Conservation (phyloP, 306 rosid species). For the Cajanus cajan region DNA sequence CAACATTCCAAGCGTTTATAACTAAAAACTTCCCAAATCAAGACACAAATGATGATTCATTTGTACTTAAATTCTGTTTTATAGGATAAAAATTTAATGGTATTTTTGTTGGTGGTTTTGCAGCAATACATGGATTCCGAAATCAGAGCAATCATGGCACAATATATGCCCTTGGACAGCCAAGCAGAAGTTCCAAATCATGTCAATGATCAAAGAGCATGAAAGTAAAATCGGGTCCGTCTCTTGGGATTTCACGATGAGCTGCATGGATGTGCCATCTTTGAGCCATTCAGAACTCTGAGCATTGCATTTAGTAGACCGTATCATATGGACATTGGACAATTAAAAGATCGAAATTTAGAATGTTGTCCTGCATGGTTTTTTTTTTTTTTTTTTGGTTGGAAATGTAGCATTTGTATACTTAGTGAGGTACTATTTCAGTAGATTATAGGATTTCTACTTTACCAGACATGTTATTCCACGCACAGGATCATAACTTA, state of each 20-base stretch:
- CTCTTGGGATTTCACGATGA: not conserved
- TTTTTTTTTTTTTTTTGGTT: not conserved
- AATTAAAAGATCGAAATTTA: slow-evolving; percentile 20
- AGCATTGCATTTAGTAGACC: slow-evolving; percentile 26
- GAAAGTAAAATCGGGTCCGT: slow-evolving; percentile 20
- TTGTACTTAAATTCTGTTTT: not conserved
- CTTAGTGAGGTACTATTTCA: slow-evolving; percentile 12
- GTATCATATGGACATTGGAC: slow-evolving; percentile 29
- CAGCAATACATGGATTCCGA: slow-evolving; percentile 98
- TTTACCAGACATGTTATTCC: slow-evolving; percentile 6
- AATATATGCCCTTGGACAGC: slow-evolving; percentile 95
- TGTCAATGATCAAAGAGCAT: slow-evolving; percentile 51
- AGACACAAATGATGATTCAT: not conserved
- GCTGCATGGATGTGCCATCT: slow-evolving; percentile 32
- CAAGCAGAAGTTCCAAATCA: slow-evolving; percentile 79
- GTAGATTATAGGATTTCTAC: slow-evolving; percentile 18
- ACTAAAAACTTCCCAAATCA: not conserved
- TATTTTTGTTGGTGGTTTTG: slow-evolving; percentile 39
- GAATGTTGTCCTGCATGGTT: slow-evolving; percentile 16
- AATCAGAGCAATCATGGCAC: slow-evolving; percentile 96
- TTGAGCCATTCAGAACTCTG: slow-evolving; percentile 22
- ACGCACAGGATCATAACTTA: slow-evolving; percentile 20
- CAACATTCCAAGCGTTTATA: not conserved
- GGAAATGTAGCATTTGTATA: slow-evolving; percentile 28
- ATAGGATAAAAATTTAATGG: not conserved